These are phyloP conservation scores for Colletotrichum limetticola DNA, from an alignment of 2,329 filamentous ascomycete species.

Conservation along the genomic window DNA sequence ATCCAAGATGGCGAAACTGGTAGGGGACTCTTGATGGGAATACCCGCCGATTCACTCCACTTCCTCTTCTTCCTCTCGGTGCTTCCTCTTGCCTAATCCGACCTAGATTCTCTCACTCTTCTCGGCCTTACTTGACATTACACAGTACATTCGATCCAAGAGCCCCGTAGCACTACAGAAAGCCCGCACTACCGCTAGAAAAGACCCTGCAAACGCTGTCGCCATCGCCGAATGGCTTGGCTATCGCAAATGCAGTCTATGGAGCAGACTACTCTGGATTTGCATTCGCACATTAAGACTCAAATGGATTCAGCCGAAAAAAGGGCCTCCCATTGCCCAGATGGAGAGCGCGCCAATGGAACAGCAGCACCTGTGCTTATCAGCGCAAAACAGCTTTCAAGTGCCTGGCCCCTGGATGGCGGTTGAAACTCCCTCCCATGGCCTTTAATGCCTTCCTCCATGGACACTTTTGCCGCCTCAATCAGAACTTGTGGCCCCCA, in stretches of 20 bases:
- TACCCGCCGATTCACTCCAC: constrained; percentile 14
- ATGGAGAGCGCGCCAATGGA: neutral
- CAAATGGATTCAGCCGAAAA: too few species aligned
- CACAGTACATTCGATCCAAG: constrained; percentile 7
- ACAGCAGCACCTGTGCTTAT: neutral
- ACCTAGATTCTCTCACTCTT: constrained; percentile 24
- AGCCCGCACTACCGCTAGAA: neutral
- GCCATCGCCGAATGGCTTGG: constrained; percentile 16
- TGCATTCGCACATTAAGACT: too few species aligned
- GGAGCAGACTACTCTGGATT: too few species aligned
- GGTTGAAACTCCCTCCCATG: neutral
- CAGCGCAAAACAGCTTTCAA: too few species aligned
- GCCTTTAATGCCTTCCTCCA: neutral
- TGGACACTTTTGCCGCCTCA: constrained; percentile 22
- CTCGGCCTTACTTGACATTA: neutral
- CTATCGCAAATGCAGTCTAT: neutral
- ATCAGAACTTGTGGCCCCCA: constrained; percentile 5
- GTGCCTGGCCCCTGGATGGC: neutral
- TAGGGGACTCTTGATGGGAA: constrained; percentile 14
- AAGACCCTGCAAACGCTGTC: constrained; percentile 3
- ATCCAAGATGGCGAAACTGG: constrained; percentile 14
- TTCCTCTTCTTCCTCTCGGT: neutral
- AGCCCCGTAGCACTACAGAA: neutral
- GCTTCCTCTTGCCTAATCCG: constrained; percentile 22
- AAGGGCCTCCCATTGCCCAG: neutral